Percentiles rank a stretch among this genome's conserved stretches.
Evolutionary conservation across 1,139 yeast species (phyloP).

Genomic region (Nakaseomyces sp.): DNA sequence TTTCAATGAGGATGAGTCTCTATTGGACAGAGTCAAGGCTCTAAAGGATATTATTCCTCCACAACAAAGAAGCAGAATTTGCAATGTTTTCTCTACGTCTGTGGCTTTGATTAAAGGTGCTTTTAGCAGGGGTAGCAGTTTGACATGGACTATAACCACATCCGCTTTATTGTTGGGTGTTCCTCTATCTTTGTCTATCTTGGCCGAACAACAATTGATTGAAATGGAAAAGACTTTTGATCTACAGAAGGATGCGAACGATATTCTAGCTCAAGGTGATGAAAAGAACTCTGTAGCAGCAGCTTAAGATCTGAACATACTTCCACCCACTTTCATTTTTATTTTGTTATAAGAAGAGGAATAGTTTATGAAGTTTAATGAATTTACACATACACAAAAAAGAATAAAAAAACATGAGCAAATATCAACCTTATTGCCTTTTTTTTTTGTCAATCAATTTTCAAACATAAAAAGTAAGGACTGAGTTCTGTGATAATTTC

Average conservation of each 20-base stretch:
- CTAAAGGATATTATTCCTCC: slow-evolving; percentile 90
- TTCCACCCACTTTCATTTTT: too few relatives aligned
- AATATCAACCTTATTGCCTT: too few relatives aligned
- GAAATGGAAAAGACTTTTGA: slow-evolving; percentile 92
- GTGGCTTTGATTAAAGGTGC: slow-evolving; percentile 39
- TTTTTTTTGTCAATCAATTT: too few relatives aligned
- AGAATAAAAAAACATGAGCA: too few relatives aligned
- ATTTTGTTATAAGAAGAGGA: too few relatives aligned
- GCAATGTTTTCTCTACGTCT: slow-evolving; percentile 33
- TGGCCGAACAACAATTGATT: slow-evolving; percentile 85
- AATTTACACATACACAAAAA: too few relatives aligned
- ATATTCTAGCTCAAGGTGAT: slow-evolving; percentile 70
- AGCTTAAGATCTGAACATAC: background rate
- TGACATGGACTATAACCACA: slow-evolving; percentile 80
- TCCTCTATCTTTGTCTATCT: slow-evolving; percentile 80
- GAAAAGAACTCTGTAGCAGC: slow-evolving; percentile 4
- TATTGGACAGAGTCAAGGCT: slow-evolving; percentile 81
- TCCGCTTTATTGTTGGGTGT: slow-evolving; percentile 82
- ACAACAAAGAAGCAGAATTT: slow-evolving; percentile 50
- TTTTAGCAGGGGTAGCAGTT: slow-evolving; percentile 55
- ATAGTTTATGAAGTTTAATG: too few relatives aligned
- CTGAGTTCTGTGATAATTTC: too few relatives aligned
- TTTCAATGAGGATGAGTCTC: slow-evolving; percentile 72
- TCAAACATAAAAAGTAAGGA: too few relatives aligned
- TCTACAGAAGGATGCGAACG: slow-evolving; percentile 77